phyloP scores from a whole-genome alignment of 352 stramenopile species.

The Globisporangium uncinulatum region DNA sequence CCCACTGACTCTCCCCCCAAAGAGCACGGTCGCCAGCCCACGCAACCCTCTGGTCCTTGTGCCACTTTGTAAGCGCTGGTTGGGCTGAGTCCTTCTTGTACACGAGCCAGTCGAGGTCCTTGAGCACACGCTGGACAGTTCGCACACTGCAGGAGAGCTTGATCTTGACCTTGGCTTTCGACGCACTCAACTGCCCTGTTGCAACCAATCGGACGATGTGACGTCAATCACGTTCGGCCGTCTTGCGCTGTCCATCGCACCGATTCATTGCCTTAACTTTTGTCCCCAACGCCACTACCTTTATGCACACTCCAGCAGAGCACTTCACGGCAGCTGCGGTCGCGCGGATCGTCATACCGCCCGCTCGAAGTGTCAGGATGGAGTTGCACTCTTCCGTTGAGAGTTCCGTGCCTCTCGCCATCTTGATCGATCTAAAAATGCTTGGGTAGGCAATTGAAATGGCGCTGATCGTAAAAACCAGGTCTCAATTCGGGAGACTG shows the following conservation, averaged over 20 bases:
- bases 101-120: slow-evolving; percentile 2
- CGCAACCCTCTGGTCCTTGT: too few relatives aligned
- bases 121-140: background rate
- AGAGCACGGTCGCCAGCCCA: too few relatives aligned
- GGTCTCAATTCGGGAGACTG: too few relatives aligned
- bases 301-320: background rate
- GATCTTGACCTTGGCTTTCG: background rate
- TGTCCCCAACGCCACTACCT: background rate
- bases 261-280: background rate
- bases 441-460: too few relatives aligned
- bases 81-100: too few relatives aligned
- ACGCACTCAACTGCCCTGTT: background rate
- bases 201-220: background rate
- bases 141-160: slow-evolving; percentile 1
- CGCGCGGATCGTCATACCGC: too few relatives aligned
- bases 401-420: background rate
- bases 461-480: background rate
- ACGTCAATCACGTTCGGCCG: too few relatives aligned
- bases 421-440: background rate
- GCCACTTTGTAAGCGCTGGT: background rate
- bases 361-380: too few relatives aligned
- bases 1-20: too few relatives aligned
- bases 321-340: too few relatives aligned
- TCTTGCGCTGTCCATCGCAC: background rate
- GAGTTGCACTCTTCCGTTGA: background rate